Base-by-base conservation (phyloP, 2,329 filamentous ascomycete species). In the Trichoderma atrobrunneum region DNA sequence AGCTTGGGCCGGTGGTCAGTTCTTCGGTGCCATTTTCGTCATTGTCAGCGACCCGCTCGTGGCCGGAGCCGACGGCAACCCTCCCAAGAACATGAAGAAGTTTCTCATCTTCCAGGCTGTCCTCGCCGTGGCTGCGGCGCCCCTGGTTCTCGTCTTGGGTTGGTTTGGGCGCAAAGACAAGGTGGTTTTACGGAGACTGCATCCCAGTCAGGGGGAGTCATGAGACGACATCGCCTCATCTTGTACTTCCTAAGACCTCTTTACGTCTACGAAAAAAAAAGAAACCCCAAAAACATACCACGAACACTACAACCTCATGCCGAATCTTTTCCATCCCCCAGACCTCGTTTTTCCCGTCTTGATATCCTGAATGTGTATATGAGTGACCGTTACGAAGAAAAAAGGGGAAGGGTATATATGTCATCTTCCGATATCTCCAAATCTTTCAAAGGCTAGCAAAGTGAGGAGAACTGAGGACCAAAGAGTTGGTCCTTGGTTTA, bases 1-100 rank as follows among this genome's bases (percentile, higher is more conserved):
- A 26, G 93, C 92, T 77, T 98, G 96, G 96, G 88, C 89, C 1
- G 92, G 92, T 7, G 95, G 96, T 0, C 95, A 98, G 84, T 82
- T 98, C 8, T 82, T 97, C 1, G 96, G 96, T 14, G 95, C 90
- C 2, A 82, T 95, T 32, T 97, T 98, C 78, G 92, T 98, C 77
- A 83, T 99, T 34, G 82, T 95, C 72, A 92, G 93, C 83, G 91
- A 94, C 79, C 93, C 91, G 21, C 85, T 98, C 74, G 88, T 89
- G 75, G 88, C 83, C 0, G 85, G 84, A 0, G 77, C 79, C 11
- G 79, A 82, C 18, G 89, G 84, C 1, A 77, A 82, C 43, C 93
- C 92, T 16, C 91, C 91, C 0, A 80, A 82, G 21, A 92, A 94
- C 78, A 95, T 98, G 92, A 88, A 87, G 76, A 85, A 87, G 26